Evolutionary conservation across 306 rosid species (phyloP), one percentile per base, ranked within the genome.

Genomic region (Oemleria cerasiformis): DNA sequence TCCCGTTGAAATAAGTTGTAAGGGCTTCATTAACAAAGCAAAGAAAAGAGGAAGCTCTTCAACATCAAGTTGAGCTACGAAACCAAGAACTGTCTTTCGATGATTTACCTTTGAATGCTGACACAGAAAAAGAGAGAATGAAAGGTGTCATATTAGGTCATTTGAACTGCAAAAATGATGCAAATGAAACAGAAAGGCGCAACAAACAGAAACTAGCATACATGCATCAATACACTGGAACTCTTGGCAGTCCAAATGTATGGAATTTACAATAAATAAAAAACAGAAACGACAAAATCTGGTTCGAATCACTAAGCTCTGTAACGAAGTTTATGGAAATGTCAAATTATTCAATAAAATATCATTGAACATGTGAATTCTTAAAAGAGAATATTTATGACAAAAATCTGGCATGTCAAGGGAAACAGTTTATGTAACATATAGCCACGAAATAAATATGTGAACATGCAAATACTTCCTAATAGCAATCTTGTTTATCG

Each of bases 11-110:
- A 85, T 79, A 74, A 86, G 87, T 63, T 83, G 93, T 90, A 91
- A 70, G 42, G 98, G 95, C 77, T 86, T 94, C 81, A 94, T 79
- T 73, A 94, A 77, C 76, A 91, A 76, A 8, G 86, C 85, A 66
- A 91, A 91, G 88, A 94, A 94, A 79, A 91, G 89, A 39, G 98
- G 95, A 68, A 91, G 88, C 84, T 94, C 97, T 42, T 54, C 53
- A 63, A 85, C 86, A 74, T 94, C 98, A 79, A 94, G 85, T 75
- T 83, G 86, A 72, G 96, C 87, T 64, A 94, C 49, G 84, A 90
- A 94, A 77, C 83, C 82, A 43, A 94, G 91, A 75, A 94, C 86
- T 55, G 98, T 92, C 84, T 85, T 94, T 44, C 98, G 89, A 78
- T 79, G 90, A 87, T 82, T 83, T 56, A 93, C 85, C 63, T 94